phyloP scores from a whole-genome alignment of 2,329 filamentous ascomycete genomes.

The Pseudopithomyces maydicus region DNA sequence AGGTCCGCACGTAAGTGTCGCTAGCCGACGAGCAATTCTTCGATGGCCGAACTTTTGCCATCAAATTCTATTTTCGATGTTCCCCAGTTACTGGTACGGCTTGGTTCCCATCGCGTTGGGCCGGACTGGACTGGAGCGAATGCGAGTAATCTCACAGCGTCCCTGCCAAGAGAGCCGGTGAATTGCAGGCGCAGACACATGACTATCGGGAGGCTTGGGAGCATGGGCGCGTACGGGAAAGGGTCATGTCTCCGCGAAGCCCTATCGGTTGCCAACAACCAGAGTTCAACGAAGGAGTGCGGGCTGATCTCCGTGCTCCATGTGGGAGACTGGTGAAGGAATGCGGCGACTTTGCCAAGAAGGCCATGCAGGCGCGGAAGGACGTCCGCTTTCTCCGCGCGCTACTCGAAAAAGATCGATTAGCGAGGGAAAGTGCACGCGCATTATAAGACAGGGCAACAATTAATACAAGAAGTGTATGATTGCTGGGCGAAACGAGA shows the following conservation, averaged over 20 bases:
- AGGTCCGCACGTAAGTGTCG: neutral
- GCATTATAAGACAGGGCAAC: conserved; percentile 1
- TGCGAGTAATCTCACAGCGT: too few species aligned
- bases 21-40: too few species aligned
- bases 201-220: too few species aligned
- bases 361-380: conserved; percentile 12
- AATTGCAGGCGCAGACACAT: too few species aligned
- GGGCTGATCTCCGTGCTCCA: conserved; percentile 8
- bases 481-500: conserved; percentile 21
- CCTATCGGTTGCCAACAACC: neutral
- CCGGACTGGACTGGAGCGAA: too few species aligned
- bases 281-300: neutral
- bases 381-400: conserved; percentile 3
- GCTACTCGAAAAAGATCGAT: conserved; percentile 5
- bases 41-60: too few species aligned
- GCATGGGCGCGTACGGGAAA: neutral
- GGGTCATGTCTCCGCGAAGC: neutral
- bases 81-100: too few species aligned
- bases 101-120: too few species aligned
- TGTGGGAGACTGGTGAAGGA: too few species aligned
- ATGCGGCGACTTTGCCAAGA: neutral
- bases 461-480: conserved; percentile 12
- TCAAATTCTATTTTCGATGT: too few species aligned
- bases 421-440: conserved; percentile 10
- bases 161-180: too few species aligned